Conservation (phyloP, 1,284 basidiomycete genomes). For the Moniliophthora roreri region DNA sequence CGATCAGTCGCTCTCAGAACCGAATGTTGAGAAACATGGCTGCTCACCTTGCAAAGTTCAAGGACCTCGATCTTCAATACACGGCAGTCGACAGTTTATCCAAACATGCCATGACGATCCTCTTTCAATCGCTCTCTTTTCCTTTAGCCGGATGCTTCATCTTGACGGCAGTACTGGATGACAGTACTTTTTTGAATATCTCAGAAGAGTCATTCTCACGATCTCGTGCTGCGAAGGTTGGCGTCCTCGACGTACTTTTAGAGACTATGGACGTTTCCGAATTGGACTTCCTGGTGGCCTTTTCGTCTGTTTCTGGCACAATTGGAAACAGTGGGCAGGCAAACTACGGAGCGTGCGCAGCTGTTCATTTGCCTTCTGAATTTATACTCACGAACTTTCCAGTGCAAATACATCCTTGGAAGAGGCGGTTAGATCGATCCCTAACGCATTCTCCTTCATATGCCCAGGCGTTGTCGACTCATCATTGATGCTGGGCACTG, state of each 20-base stretch:
- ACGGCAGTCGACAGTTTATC: constrained; percentile 30
- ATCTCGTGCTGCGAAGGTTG: constrained; percentile 30
- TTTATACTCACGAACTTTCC: neutral
- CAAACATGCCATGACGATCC: constrained; percentile 20
- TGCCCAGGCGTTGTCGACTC: constrained; percentile 33
- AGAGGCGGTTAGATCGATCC: constrained; percentile 22
- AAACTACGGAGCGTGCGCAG: constrained; percentile 35
- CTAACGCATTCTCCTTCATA: constrained; percentile 37
- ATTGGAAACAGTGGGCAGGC: constrained; percentile 41
- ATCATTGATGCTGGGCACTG: constrained; percentile 8
- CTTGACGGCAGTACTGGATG: no score
- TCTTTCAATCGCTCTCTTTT: constrained; percentile 11
- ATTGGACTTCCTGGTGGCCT: constrained; percentile 37
- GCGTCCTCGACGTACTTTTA: constrained; percentile 27
- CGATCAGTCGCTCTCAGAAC: constrained; percentile 16
- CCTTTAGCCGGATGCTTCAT: no score
- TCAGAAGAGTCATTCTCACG: constrained; percentile 26
- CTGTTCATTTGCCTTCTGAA: neutral
- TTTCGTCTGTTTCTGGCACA: constrained; percentile 34
- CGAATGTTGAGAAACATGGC: constrained; percentile 25
- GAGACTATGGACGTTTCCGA: constrained; percentile 17
- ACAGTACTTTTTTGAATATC: no score
- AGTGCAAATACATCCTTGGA: constrained; percentile 39
- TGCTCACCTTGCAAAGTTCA: constrained; percentile 26
- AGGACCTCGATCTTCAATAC: constrained; percentile 28